Conservation (phyloP, 257 asterid species). For the Penstemon davidsonii region DNA sequence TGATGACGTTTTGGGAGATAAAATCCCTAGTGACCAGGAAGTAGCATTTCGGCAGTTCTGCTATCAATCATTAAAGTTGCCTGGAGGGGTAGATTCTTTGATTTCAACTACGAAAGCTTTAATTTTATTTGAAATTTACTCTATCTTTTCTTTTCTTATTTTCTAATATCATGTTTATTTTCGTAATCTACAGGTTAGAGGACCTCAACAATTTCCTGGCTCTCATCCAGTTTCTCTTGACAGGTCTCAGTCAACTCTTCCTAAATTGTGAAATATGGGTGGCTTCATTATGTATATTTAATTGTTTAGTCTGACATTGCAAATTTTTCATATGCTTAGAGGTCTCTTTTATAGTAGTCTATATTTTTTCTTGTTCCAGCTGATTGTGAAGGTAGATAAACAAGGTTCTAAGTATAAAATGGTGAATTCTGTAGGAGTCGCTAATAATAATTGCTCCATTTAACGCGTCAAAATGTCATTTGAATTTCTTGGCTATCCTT, state of each 20-base stretch:
- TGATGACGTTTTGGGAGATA: constrained; percentile 90
- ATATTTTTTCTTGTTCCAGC: neutral
- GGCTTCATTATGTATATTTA: constrained; percentile 8
- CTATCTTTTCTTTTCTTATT: constrained; percentile 4
- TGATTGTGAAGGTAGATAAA: neutral
- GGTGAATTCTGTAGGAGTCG: neutral
- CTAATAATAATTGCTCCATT: neutral
- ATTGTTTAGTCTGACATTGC: constrained; percentile 9
- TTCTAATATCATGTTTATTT: constrained; percentile 24
- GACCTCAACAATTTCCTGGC: constrained; percentile 78
- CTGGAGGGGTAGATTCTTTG: constrained; percentile 55
- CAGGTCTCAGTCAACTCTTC: constrained; percentile 54
- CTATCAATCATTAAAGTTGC: constrained; percentile 75
- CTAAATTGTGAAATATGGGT: constrained; percentile 20
- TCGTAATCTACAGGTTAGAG: constrained; percentile 58
- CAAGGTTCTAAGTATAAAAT: neutral
- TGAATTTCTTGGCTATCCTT: neutral
- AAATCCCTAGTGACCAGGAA: constrained; percentile 79
- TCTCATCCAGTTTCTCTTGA: constrained; percentile 97
- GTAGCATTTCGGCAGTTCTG: constrained; percentile 65
- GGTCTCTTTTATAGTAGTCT: constrained; percentile 17
- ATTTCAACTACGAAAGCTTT: neutral
- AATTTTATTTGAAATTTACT: neutral
- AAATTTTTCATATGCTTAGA: constrained; percentile 6
- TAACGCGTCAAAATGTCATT: neutral